Percentiles rank a stretch among this genome's conserved stretches.
Evolutionary conservation across 2,329 filamentous ascomycete species (phyloP).

Genomic region (Ophiostoma piceae): DNA sequence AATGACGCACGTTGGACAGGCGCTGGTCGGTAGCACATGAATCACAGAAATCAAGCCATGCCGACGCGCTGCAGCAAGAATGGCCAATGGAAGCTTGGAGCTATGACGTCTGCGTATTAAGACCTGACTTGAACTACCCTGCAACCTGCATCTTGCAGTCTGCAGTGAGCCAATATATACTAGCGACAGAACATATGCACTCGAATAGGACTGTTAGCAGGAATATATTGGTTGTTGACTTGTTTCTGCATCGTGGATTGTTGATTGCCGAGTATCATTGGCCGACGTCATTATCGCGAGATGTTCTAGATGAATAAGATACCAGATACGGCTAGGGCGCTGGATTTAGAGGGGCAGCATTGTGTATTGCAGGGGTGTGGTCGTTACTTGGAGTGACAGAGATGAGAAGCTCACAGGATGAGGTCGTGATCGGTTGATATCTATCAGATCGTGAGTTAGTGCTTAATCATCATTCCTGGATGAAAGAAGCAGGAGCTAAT

Average conservation of each 20-base stretch:
- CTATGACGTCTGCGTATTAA: neutral
- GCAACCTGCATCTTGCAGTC: neutral
- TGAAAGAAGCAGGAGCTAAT: neutral
- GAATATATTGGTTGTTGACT: neutral
- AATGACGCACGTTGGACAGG: neutral
- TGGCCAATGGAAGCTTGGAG: neutral
- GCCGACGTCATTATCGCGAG: slow-evolving; percentile 7
- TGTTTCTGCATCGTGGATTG: neutral
- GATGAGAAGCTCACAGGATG: neutral
- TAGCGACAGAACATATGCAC: neutral
- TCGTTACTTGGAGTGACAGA: neutral
- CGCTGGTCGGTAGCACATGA: neutral
- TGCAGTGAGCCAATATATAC: neutral
- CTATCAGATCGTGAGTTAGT: no score
- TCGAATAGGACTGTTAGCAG: neutral
- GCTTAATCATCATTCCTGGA: neutral
- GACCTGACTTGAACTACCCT: neutral
- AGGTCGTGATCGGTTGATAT: neutral
- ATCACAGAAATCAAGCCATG: neutral
- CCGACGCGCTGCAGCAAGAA: neutral
- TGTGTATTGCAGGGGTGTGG: neutral
- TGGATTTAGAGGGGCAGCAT: neutral
- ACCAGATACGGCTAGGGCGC: neutral
- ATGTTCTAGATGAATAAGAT: slow-evolving; percentile 1
- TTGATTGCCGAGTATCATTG: neutral